These are phyloP conservation scores for Daldinia vernicosa DNA, from an alignment of 495 filamentous ascomycete species.

Conservation along the genomic window DNA sequence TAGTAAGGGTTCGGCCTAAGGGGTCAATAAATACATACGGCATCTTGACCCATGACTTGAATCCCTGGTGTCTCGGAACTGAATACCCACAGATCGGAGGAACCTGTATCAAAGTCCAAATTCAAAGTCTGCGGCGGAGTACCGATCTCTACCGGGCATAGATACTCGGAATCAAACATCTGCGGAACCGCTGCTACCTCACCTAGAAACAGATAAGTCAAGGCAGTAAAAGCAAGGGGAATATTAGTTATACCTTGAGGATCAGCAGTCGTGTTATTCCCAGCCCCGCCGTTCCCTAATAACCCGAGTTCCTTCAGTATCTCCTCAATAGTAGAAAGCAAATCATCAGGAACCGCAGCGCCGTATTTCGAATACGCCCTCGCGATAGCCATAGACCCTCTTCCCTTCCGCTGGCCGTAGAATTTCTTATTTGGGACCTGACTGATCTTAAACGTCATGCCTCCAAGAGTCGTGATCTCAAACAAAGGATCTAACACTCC, in stretches of 20 bases:
- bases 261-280: conserved; percentile 25
- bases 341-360: conserved; percentile 44
- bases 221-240: neutral
- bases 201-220: conserved; percentile 38
- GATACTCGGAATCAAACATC: conserved; percentile 72
- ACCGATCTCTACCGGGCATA: conserved; percentile 73
- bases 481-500: conserved; percentile 20
- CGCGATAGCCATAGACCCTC: conserved; percentile 54
- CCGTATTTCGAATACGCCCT: conserved; percentile 55
- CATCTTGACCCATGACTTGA: conserved; percentile 60
- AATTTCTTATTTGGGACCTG: conserved; percentile 55
- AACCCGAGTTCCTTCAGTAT: conserved; percentile 49
- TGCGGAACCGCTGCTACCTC: conserved; percentile 52
- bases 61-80: conserved; percentile 55
- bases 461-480: conserved; percentile 49
- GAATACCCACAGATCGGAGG: conserved; percentile 75
- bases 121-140: conserved; percentile 74
- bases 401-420: conserved; percentile 41
- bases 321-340: conserved; percentile 43
- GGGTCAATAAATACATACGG: conserved; percentile 12
- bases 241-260: conserved; percentile 34
- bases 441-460: conserved; percentile 51
- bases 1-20: neutral
- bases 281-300: conserved; percentile 28
- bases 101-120: conserved; percentile 81